phyloP scores from a whole-genome alignment of 805 yeast species.

The Metahyphopichia silvanorum region DNA sequence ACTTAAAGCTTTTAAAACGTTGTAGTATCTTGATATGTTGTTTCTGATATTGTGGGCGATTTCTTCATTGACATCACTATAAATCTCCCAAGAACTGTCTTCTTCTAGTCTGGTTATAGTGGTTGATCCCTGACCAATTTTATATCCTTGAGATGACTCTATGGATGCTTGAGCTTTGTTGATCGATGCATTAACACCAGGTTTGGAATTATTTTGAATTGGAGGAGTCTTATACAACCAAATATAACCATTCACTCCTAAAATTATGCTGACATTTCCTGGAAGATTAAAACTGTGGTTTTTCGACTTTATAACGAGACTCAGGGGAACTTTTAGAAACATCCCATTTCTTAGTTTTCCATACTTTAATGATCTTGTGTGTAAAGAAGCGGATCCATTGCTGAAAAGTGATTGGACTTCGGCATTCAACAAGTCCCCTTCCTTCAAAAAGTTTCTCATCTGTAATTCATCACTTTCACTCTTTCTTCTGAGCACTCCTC shows the following conservation, averaged over 20 bases:
- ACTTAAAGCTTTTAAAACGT: conserved; percentile 80
- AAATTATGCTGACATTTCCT: conserved; percentile 84
- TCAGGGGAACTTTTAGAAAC: conserved; percentile 76
- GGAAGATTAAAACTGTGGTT: conserved; percentile 88
- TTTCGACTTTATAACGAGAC: conserved; percentile 78
- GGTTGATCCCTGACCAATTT: conserved; percentile 57
- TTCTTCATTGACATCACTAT: conserved; percentile 81
- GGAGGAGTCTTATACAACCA: conserved; percentile 77
- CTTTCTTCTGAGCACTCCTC: conserved; percentile 92
- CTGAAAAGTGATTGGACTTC: conserved; percentile 88
- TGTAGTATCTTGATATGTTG: conserved; percentile 80
- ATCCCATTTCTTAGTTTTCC: conserved; percentile 94
- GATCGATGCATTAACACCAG: conserved; percentile 16
- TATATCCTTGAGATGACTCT: conserved; percentile 35
- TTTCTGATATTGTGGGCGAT: conserved; percentile 60
- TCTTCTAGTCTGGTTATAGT: conserved; percentile 85
- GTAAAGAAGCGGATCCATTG: conserved; percentile 91
- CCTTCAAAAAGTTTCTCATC: conserved; percentile 91
- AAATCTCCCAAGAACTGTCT: conserved; percentile 93
- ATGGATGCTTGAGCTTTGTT: conserved; percentile 40
- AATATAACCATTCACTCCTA: conserved; percentile 93
- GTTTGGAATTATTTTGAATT: conserved; percentile 9
- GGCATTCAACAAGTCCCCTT: conserved; percentile 92
- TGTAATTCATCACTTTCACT: conserved; percentile 94
- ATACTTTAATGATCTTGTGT: conserved; percentile 91